phyloP scores from a whole-genome alignment of 169 alveolate genomes.

The Plasmodium blacklocki region DNA sequence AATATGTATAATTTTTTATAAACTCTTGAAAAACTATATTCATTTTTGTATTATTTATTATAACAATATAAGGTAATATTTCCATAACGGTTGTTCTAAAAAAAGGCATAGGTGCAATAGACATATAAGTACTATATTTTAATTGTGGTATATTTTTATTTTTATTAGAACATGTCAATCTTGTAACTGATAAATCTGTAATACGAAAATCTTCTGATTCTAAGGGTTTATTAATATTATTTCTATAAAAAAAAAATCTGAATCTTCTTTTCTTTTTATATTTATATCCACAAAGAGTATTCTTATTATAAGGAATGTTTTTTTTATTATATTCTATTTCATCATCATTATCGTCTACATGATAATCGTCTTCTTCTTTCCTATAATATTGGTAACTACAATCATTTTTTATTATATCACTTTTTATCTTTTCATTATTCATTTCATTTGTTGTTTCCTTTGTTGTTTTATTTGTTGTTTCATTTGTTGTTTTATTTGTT shows the following conservation, averaged over 20 bases:
- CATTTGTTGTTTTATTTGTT: neutral
- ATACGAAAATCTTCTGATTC: constrained; percentile 69
- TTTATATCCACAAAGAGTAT: constrained; percentile 1
- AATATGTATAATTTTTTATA: constrained; percentile 22
- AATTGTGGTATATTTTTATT: constrained; percentile 82
- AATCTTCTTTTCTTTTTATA: constrained; percentile 8
- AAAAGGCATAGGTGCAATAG: constrained; percentile 90
- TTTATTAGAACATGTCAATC: constrained; percentile 63
- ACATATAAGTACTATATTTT: constrained; percentile 84
- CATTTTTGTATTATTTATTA: constrained; percentile 69
- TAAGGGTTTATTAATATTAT: constrained; percentile 51
- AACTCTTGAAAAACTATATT: constrained; percentile 62
- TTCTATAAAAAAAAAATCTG: constrained; percentile 42
- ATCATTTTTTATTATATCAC: neutral
- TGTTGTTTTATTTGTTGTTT: neutral
- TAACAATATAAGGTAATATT: constrained; percentile 86
- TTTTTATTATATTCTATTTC: neutral
- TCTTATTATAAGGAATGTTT: constrained; percentile 6
- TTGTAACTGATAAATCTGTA: constrained; percentile 64
- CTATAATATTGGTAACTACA: neutral
- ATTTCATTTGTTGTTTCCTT: neutral
- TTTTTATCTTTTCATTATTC: neutral
- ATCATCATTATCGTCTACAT: neutral
- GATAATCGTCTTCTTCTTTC: neutral
- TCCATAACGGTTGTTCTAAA: constrained; percentile 87